Evolutionary conservation across 1,139 yeast species (phyloP).

Genomic region (Candida sp.): DNA sequence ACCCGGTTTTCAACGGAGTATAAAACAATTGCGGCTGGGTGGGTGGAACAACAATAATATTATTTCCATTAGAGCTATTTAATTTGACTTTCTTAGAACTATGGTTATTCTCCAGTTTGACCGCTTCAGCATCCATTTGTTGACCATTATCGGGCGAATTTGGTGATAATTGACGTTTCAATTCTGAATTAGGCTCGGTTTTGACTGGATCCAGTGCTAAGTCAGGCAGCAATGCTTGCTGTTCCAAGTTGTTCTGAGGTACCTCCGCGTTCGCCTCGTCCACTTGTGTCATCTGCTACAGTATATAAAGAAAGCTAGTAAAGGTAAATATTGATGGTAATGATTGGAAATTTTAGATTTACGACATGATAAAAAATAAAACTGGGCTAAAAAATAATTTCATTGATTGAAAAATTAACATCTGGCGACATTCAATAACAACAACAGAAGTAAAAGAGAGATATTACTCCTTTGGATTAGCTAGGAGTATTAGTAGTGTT

Average conservation of each 20-base stretch:
- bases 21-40: conserved; percentile 57
- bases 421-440: no score
- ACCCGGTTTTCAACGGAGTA: conserved; percentile 81
- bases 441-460: no score
- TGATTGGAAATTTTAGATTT: not conserved
- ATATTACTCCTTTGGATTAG: no score
- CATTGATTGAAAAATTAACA: no score
- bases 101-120: not conserved
- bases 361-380: not conserved
- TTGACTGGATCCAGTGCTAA: not conserved
- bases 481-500: no score
- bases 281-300: not conserved
- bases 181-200: not conserved
- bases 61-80: conserved; percentile 7
- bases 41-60: conserved; percentile 51
- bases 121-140: conserved; percentile 21
- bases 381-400: no score
- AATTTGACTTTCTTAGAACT: not conserved
- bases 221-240: not conserved
- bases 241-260: not conserved
- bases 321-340: not conserved
- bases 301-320: not conserved
- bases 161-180: not conserved
- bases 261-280: not conserved
- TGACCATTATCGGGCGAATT: conserved; percentile 16